These are phyloP conservation scores for Geotrichum aggregatum DNA, from an alignment of 1,139 yeast species.

Conservation along the genomic window DNA sequence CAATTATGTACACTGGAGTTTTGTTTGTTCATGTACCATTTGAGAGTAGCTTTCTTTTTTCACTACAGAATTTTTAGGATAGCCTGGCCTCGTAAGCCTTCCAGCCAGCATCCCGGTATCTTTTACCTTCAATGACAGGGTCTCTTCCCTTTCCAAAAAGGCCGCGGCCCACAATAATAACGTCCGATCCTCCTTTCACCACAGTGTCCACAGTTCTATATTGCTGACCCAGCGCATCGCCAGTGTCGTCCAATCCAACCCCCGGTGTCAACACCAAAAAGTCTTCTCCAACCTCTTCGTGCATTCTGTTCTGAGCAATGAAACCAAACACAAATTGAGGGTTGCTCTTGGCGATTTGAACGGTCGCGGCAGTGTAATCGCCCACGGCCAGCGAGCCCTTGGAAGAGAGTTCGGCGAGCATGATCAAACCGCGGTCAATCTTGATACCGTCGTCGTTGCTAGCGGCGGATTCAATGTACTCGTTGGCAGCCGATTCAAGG, in stretches of 20 bases:
- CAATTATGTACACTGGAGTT: too few relatives aligned
- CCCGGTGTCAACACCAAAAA: conserved; percentile 98
- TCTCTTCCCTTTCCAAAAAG: conserved; percentile 94
- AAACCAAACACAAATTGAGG: conserved; percentile 91
- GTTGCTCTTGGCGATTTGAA: conserved; percentile 84
- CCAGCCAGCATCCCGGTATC: conserved; percentile 95
- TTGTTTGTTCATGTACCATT: not conserved
- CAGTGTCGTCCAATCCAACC: conserved; percentile 94
- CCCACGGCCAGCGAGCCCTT: conserved; percentile 92
- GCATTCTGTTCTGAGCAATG: conserved; percentile 89
- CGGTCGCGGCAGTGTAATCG: conserved; percentile 78
- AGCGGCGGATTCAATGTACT: conserved; percentile 47
- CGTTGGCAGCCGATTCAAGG: conserved; percentile 74
- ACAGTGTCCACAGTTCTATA: conserved; percentile 90
- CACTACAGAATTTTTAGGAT: not conserved
- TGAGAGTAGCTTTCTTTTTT: not conserved
- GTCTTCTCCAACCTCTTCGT: conserved; percentile 63
- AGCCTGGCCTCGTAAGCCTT: conserved; percentile 52
- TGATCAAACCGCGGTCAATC: conserved; percentile 66
- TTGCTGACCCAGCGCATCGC: conserved; percentile 96
- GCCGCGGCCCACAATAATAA: conserved; percentile 96
- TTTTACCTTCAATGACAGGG: conserved; percentile 76
- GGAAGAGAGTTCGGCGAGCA: conserved; percentile 94
- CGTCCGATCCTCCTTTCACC: conserved; percentile 75
- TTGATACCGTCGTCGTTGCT: conserved; percentile 21